Base-by-base conservation (phyloP, 192 early-diverging fungal genomes). In the Umbelopsis sp. region DNA sequence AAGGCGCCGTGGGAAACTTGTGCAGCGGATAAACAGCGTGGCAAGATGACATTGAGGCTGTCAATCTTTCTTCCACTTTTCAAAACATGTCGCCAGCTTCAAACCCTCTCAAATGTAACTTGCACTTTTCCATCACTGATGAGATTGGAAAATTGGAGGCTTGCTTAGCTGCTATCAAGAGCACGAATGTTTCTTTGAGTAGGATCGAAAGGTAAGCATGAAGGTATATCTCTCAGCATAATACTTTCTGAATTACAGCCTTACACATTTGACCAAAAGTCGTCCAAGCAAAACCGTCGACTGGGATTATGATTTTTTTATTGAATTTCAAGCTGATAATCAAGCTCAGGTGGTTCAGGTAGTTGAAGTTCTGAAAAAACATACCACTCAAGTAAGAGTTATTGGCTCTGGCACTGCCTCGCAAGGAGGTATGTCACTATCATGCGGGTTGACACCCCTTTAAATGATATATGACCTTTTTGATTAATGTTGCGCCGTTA, bases 251-350 rank as follows among this genome's bases (percentile, higher is more conserved):
- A 17, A 34, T 62, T 31, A 29, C 34, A 29, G n/a, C 7, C 31
- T 6, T 44, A 32, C 53, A n/a, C 41, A 34, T 34, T 34, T 20
- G 26, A 8, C 17, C 16, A 26, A n/a, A 38, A 88, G 87, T 45
- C 92, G 97, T 22, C 95, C 97, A 38, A 89, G 89, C 81, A 89
- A 86, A 74, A 91, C 90, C 6, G 81, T 82, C 38, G 90, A 90
- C 25, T 92, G 89, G 52, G 85, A 92, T 51, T 98, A 98, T 77
- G 94, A 98, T 77, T 96, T 98, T 81, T 97, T 91, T 79, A 87
- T 98, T 49, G 97, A 98, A 77, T 95, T 98, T 65, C 83, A 89
- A 50, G 91, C 94, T 2, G 68, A 73, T 38, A 77, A 81, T 78
- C 77, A 81, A 68, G 80, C 85, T 41, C 84, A 93, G 52, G 86